Conservation (phyloP, 257 asterid species). For the Solanum etuberosum region DNA sequence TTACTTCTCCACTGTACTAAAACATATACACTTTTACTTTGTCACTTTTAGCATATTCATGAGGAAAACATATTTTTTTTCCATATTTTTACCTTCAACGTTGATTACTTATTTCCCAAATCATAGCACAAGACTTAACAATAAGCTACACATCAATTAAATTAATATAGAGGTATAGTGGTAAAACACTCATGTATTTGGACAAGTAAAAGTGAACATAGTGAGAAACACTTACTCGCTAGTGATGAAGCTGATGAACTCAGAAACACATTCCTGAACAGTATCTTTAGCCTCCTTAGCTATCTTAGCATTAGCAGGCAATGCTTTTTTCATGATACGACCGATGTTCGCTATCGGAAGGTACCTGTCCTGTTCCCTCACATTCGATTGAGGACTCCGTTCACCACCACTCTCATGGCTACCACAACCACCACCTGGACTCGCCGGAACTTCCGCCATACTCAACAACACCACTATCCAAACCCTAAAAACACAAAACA, state of each 20-base stretch:
- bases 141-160: background rate
- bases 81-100: background rate
- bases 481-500: conserved; percentile 25
- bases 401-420: conserved; percentile 50
- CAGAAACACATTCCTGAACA: conserved; percentile 72
- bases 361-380: conserved; percentile 61
- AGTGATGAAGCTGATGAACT: conserved; percentile 64
- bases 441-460: conserved; percentile 27
- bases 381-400: conserved; percentile 55
- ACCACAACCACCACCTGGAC: conserved; percentile 38
- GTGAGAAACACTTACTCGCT: conserved; percentile 41
- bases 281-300: conserved; percentile 68
- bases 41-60: background rate
- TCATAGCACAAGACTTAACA: background rate
- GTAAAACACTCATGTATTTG: background rate
- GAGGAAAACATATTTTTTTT: background rate
- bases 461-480: background rate
- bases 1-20: background rate
- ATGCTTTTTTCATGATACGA: conserved; percentile 65
- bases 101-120: background rate
- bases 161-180: background rate
- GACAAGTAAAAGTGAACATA: background rate
- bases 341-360: conserved; percentile 69
- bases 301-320: conserved; percentile 64
- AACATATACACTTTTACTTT: background rate